phyloP scores from a whole-genome alignment of 1,284 basidiomycete genomes.

The Leccinum pachyderme region DNA sequence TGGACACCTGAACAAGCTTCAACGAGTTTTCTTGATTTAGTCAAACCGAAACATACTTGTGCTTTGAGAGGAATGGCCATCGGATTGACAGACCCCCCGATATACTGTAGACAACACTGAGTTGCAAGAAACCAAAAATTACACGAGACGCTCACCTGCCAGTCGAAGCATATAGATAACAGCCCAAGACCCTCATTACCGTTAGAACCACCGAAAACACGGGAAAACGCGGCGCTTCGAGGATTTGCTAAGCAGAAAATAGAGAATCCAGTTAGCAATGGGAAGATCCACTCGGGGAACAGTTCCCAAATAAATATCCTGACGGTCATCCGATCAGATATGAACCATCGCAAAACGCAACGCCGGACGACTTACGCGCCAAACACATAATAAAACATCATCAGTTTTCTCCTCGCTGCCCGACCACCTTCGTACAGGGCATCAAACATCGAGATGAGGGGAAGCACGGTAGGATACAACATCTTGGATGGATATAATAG shows the following conservation, averaged over 20 bases:
- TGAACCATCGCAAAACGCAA: slow-evolving; percentile 19
- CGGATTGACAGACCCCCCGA: slow-evolving; percentile 44
- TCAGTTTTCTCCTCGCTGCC: slow-evolving; percentile 38
- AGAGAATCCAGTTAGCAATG: slow-evolving; percentile 46
- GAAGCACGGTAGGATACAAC: slow-evolving; percentile 54
- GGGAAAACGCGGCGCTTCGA: slow-evolving; percentile 46
- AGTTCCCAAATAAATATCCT: slow-evolving; percentile 52
- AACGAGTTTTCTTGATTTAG: background rate
- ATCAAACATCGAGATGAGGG: slow-evolving; percentile 57
- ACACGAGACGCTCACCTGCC: slow-evolving; percentile 36
- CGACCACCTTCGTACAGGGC: slow-evolving; percentile 43
- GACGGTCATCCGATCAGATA: background rate
- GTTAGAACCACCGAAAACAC: slow-evolving; percentile 58
- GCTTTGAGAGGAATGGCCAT: slow-evolving; percentile 47
- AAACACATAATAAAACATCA: slow-evolving; percentile 53
- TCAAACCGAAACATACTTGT: slow-evolving; percentile 30
- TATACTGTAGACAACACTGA: slow-evolving; percentile 36
- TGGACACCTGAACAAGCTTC: slow-evolving; percentile 34
- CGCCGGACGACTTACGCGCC: slow-evolving; percentile 29
- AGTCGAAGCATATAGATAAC: slow-evolving; percentile 55
- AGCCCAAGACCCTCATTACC: slow-evolving; percentile 58
- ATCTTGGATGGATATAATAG: slow-evolving; percentile 67
- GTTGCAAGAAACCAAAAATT: background rate
- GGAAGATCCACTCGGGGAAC: slow-evolving; percentile 52
- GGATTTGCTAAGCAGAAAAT: slow-evolving; percentile 62